Conservation (phyloP, 1,139 yeast species). For the Candida neerlandica region DNA sequence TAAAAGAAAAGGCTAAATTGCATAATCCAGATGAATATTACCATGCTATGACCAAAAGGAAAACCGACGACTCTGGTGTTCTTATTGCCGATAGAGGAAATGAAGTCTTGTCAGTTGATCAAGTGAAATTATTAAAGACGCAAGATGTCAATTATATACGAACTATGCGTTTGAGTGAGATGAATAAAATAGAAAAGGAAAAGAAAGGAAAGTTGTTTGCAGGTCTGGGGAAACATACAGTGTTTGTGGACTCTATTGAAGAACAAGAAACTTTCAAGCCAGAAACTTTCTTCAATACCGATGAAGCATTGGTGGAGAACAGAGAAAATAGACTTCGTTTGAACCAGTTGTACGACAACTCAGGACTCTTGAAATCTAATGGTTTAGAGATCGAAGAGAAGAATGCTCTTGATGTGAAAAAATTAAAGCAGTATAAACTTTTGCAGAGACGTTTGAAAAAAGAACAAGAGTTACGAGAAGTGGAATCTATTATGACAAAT, state of each 20-base stretch:
- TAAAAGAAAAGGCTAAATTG: conserved; percentile 69
- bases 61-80: conserved; percentile 70
- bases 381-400: conserved; percentile 35
- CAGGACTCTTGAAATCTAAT: conserved; percentile 28
- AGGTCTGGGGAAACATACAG: conserved; percentile 74
- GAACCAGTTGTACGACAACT: conserved; percentile 56
- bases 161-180: conserved; percentile 71
- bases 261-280: conserved; percentile 64
- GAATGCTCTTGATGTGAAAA: conserved; percentile 53
- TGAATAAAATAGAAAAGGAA: conserved; percentile 62
- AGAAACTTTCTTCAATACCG: conserved; percentile 70
- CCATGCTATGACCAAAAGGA: conserved; percentile 80
- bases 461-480: conserved; percentile 63
- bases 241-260: conserved; percentile 70
- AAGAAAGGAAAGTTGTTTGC: conserved; percentile 56
- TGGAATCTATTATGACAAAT: conserved; percentile 70
- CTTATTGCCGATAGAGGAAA: conserved; percentile 67
- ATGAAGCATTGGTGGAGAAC: conserved; percentile 58
- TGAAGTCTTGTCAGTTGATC: conserved; percentile 66
- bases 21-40: conserved; percentile 97
- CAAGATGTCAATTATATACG: conserved; percentile 88
- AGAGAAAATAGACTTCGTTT: conserved; percentile 72
- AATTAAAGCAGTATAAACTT: conserved; percentile 57
- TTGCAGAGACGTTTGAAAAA: conserved; percentile 66
- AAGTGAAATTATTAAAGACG: conserved; percentile 79